Evolutionary conservation across 176 grass and related monocot species (phyloP).

Genomic region (Oryza brachyantha): DNA sequence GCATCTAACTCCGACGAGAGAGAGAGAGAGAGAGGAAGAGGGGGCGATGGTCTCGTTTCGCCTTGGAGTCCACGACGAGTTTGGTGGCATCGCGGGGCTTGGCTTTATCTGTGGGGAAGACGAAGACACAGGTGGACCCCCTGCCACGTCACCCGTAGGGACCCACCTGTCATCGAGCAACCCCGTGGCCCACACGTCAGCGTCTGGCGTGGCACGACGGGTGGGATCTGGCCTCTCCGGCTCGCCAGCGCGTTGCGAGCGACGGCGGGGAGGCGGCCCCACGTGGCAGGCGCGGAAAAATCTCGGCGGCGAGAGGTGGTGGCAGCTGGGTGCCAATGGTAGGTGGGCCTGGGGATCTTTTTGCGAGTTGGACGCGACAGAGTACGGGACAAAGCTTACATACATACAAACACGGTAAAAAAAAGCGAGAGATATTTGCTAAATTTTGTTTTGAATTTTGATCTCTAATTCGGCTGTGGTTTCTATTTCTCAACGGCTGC

Average conservation of each 20-base stretch:
- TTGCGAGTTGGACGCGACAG: background rate
- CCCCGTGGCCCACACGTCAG: background rate
- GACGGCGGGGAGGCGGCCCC: background rate
- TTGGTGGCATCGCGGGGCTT: conserved; percentile 28
- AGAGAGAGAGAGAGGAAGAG: background rate
- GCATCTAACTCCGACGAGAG: background rate
- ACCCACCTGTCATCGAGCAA: background rate
- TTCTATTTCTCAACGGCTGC: background rate
- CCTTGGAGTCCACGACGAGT: conserved; percentile 34
- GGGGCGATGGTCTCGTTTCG: background rate
- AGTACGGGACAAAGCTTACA: background rate
- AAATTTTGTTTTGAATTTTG: background rate
- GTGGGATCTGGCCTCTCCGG: background rate
- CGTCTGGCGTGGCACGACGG: background rate
- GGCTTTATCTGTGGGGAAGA: conserved; percentile 40
- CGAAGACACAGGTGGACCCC: background rate
- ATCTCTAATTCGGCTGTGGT: background rate
- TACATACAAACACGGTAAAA: background rate
- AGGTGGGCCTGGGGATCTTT: conserved; percentile 17
- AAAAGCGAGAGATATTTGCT: conserved; percentile 13
- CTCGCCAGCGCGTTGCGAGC: conserved; percentile 11
- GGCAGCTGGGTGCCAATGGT: background rate
- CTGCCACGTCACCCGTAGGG: background rate
- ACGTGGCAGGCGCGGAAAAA: conserved; percentile 26
- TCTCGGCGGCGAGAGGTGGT: conserved; percentile 21